Percentiles rank a stretch among this genome's conserved stretches.
phyloP scores from a whole-genome alignment of 352 stramenopile species.

The Phytophthora pisi region DNA sequence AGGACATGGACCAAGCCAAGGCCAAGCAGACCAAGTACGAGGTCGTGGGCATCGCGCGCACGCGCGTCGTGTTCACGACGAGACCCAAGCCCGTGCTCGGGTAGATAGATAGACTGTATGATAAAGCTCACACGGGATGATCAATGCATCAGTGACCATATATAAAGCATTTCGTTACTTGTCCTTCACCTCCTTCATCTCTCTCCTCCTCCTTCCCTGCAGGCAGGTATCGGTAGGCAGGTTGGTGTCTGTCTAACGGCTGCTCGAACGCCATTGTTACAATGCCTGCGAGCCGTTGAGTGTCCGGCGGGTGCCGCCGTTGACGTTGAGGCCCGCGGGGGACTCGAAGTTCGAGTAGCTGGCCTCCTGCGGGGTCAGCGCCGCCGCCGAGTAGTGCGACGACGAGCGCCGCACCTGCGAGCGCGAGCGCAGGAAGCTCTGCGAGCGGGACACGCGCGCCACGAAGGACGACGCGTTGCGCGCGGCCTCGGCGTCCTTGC shows the following conservation, averaged over 20 bases:
- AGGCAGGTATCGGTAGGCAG: too few species aligned
- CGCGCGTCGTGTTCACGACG: conserved; percentile 73
- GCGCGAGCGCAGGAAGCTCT: conserved; percentile 77
- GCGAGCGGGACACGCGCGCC: conserved; percentile 66
- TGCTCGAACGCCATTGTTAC: neutral
- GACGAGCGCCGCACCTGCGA: conserved; percentile 61
- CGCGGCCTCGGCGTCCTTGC: conserved; percentile 57
- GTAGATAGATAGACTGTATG: conserved; percentile 8
- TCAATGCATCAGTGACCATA: conserved; percentile 27
- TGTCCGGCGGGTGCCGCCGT: conserved; percentile 34
- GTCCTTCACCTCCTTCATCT: conserved; percentile 11
- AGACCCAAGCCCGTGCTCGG: conserved; percentile 78
- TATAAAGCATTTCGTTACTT: conserved; percentile 24
- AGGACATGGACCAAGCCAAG: neutral
- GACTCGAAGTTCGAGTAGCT: conserved; percentile 87
- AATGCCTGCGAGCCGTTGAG: conserved; percentile 43
- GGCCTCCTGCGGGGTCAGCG: conserved; percentile 57
- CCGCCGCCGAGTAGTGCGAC: conserved; percentile 48
- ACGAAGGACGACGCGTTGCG: conserved; percentile 56
- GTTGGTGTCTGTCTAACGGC: too few species aligned
- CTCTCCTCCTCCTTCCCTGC: conserved; percentile 4
- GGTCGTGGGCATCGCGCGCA: conserved; percentile 83
- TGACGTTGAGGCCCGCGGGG: conserved; percentile 42
- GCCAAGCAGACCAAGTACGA: conserved; percentile 50
- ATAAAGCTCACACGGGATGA: neutral